Evolutionary conservation across 2,329 filamentous ascomycete genomes (phyloP), one percentile per base, ranked within the genome.

Genomic region (Camillea tinctor): DNA sequence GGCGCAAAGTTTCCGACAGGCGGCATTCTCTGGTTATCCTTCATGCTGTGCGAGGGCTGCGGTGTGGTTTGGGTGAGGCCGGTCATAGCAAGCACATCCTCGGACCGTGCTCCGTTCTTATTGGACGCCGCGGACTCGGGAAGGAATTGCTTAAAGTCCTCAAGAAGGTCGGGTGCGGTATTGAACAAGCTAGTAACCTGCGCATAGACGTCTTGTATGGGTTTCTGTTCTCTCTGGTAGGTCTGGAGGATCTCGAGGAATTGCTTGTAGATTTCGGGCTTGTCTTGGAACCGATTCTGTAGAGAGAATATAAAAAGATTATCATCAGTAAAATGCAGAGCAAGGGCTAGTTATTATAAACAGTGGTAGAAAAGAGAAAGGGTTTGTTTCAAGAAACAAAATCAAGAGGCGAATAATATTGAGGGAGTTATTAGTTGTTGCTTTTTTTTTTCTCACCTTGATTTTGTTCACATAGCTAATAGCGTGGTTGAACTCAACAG

Each of bases 391-490:
- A 4, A 44, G 36, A 15, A 44, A 44, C 13, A 40, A 17, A 17
- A 26, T n/a, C 15, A 13, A 17, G 36, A 40, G 36, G 36, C 6
- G 55, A 22, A 21, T 21, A n/a, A 50, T 48, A 50, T 7, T 52
- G 22, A 2, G 19, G 53, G 20, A 26, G 22, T 21, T 56, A 11
- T 30, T 11, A 9, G 13, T 30, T 30, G 7, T 30, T 30, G 26
- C 55, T 62, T 62, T 40, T 17, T 44, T 17, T 44, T 23, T 44
- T 60, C 84, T 75, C 79, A 95, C 93, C 88, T 99, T 99, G 71
- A 99, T 99, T 79, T 99, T 99, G 74, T 99, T 99, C 57, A 99
- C 95, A 71, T 99, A 99, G 74, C 93, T 98, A 65, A 99, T 99
- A 0, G 95, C 95, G 77, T 99, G 95, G 73, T 99, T 99, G 76